Percentiles rank a stretch among this genome's conserved stretches.
phyloP scores from a whole-genome alignment of 371 early-diverging fungal species.

The Smittium culicis region DNA sequence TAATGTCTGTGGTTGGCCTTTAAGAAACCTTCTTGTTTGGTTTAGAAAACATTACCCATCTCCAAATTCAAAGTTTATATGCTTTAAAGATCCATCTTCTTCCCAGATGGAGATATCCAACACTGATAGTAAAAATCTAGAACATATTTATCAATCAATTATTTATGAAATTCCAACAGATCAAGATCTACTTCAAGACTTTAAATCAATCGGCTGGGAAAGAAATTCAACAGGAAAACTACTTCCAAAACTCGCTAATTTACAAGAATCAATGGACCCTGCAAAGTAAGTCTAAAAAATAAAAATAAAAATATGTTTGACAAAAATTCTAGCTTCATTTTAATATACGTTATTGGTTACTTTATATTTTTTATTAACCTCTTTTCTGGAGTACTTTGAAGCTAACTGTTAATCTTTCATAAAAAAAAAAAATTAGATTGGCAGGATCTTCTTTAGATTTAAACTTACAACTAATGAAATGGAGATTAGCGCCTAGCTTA shows the following conservation, averaged over 20 bases:
- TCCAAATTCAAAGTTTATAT: slow-evolving; percentile 38
- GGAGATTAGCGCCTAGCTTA: slow-evolving; percentile 76
- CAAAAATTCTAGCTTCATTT: too few species aligned
- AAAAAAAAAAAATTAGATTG: slow-evolving; percentile 29
- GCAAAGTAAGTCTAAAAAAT: slow-evolving; percentile 12
- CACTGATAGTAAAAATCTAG: not conserved
- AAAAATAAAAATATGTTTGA: not conserved
- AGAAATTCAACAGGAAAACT: slow-evolving; percentile 62
- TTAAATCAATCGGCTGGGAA: slow-evolving; percentile 72
- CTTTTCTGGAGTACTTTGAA: too few species aligned
- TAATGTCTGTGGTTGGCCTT: slow-evolving; percentile 71
- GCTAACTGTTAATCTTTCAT: not conserved
- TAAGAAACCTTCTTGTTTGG: slow-evolving; percentile 65
- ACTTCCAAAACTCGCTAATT: slow-evolving; percentile 66
- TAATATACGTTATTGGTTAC: too few species aligned
- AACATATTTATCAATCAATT: slow-evolving; percentile 5
- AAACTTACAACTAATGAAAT: slow-evolving; percentile 89
- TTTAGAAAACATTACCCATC: slow-evolving; percentile 39
- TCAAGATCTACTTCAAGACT: not conserved
- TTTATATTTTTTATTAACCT: not conserved
- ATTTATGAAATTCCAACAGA: not conserved
- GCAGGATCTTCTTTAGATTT: slow-evolving; percentile 81
- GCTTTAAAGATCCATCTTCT: slow-evolving; percentile 45
- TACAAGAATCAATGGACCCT: slow-evolving; percentile 77
- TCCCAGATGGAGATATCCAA: not conserved